These are phyloP conservation scores for Tylopilus vinaceipallidus DNA, from an alignment of 768 basidiomycete species.

Conservation along the genomic window DNA sequence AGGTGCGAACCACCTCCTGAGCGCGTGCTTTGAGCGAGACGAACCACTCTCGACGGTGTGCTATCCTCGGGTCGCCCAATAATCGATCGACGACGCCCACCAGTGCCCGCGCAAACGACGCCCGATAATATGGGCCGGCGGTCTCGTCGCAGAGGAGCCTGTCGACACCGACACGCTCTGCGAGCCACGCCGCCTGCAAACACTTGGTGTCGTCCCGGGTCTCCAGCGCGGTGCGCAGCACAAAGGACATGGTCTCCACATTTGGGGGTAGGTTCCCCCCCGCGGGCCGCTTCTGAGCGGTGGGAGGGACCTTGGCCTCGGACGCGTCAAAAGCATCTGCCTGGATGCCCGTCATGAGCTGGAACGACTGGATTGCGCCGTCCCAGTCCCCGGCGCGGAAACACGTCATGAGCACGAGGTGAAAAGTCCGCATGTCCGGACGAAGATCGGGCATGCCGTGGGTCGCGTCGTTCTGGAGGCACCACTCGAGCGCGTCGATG, in stretches of 20 bases:
- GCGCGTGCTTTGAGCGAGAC: constrained; percentile 20
- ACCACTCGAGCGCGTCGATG: constrained; percentile 65
- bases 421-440: constrained; percentile 44
- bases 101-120: constrained; percentile 49
- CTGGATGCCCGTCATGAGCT: constrained; percentile 71
- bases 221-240: constrained; percentile 58
- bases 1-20: constrained; percentile 12
- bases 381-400: constrained; percentile 65
- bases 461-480: constrained; percentile 53
- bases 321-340: constrained; percentile 42
- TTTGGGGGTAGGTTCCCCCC: constrained; percentile 48
- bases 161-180: constrained; percentile 45
- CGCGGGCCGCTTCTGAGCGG: constrained; percentile 39
- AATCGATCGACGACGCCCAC: constrained; percentile 40
- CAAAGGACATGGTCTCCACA: constrained; percentile 51
- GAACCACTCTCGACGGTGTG: constrained; percentile 18
- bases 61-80: constrained; percentile 17
- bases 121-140: constrained; percentile 37
- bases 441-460: constrained; percentile 43
- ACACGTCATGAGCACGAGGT: constrained; percentile 62
- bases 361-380: constrained; percentile 53
- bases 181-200: constrained; percentile 61
- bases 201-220: constrained; percentile 49
- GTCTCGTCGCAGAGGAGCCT: constrained; percentile 29
- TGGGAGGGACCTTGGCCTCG: constrained; percentile 40